Base-by-base conservation (phyloP, 371 early-diverging fungal genomes). In the Mycotypha africana region DNA sequence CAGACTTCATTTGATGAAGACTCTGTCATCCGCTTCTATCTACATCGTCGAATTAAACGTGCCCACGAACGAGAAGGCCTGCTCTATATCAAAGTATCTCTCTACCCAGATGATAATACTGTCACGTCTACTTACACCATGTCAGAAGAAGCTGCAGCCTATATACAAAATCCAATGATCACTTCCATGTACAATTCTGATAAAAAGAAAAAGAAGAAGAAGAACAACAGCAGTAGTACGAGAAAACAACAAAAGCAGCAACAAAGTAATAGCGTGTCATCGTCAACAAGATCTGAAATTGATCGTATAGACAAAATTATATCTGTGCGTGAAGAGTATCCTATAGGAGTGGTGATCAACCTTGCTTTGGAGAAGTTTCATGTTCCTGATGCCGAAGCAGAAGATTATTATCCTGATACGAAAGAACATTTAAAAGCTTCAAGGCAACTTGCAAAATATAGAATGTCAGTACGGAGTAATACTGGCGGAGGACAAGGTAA, bases 241-340 rank as follows among this genome's bases (percentile, higher is more conserved):
- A 8, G 5, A 28, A 8, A 8, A 28, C 11, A 8, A 8, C 28
- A 28, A 8, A 28, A 28, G 11, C 9, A 15, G 4, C 49, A 49
- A 28, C 42, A 35, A 24, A 25, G 43, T 4, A 23, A 23, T 22
- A n/a, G n/a, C n/a, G n/a, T n/a, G n/a, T n/a, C n/a, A n/a, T n/a
- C n/a, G n/a, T 16, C 48, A 14, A 58, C 28, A 22, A 45, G 42
- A 12, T 42, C 26, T 20, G 55, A 54, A 54, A 63, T 70, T 22
- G 70, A 74, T 45, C 53, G 74, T n/a, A 63, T 70, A 21, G 74
- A 74, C 44, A 74, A 74, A 47, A 65, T 74, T n/a, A 70, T 74
- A 31, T 47, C 68, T 31, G 68, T 74, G 14, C 50, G 46, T 19
- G 47, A 56, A 41, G 62, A 70, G 16, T 57, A 53, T 6, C 47